Conservation (phyloP, 805 yeast genomes). For the Ogataea methylovora region DNA sequence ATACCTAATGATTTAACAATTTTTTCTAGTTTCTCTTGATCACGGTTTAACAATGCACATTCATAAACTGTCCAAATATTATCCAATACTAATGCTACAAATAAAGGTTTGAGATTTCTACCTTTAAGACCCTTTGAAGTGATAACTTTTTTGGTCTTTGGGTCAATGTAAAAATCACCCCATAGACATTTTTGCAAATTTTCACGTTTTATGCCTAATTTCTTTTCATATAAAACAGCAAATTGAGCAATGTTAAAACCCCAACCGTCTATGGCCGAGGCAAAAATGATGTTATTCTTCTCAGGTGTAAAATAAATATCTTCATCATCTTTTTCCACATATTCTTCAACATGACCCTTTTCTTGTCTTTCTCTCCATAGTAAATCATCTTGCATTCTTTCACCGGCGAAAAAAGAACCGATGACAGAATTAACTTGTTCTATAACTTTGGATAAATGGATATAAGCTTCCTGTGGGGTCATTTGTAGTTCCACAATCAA, state of each 20-base stretch:
- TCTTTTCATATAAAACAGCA: conserved; percentile 77
- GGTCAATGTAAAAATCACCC: conserved; percentile 91
- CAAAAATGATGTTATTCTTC: conserved; percentile 82
- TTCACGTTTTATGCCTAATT: conserved; percentile 75
- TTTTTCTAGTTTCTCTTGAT: conserved; percentile 65
- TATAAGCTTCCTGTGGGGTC: conserved; percentile 78
- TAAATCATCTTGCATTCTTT: conserved; percentile 82
- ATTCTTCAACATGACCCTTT: conserved; percentile 38
- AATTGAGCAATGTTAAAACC: conserved; percentile 89
- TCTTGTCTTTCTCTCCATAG: conserved; percentile 64
- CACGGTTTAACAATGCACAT: conserved; percentile 53
- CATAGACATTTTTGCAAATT: conserved; percentile 81
- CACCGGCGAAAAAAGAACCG: conserved; percentile 90
- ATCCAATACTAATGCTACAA: conserved; percentile 80
- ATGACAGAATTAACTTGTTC: conserved; percentile 94
- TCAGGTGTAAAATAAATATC: conserved; percentile 85
- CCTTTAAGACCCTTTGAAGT: conserved; percentile 59
- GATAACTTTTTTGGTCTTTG: conserved; percentile 79
- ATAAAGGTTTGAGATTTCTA: conserved; percentile 62
- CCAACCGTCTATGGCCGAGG: conserved; percentile 95
- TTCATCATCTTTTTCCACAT: conserved; percentile 68
- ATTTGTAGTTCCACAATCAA: conserved; percentile 74
- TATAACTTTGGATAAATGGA: conserved; percentile 66
- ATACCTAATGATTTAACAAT: conserved; percentile 62
- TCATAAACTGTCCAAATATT: conserved; percentile 90